Evolutionary conservation across 345 rosid genomes (phyloP), one percentile per base, ranked within the genome.

Genomic region (Eucalyptus sp.): DNA sequence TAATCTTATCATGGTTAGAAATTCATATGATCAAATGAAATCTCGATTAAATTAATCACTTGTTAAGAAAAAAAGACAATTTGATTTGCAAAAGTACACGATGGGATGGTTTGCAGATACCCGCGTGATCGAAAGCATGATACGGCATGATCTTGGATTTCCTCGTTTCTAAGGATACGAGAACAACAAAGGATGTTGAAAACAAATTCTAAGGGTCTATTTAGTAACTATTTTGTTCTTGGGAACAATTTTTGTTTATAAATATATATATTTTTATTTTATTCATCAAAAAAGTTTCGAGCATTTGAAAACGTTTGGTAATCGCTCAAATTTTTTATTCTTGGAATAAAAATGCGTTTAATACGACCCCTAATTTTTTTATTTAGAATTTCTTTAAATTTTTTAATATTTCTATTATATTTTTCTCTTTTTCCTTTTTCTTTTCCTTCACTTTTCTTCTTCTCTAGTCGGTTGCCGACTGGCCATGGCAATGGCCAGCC

Each of bases 281-380:
- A 37, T 37, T 37, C 41, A 37, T 37, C 41, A 37, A 37, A 37
- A 37, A 37, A 37, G 4, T 37, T 37, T 37, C 41, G 41, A 50
- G 18, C 0, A 50, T 50, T 50, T 50, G 0, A 50, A 50, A 50
- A 50, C 0, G 0, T 50, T 50, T 50, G 0, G 7, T 5, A 50
- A 50, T 0, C 2, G 0, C 0, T 0, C 1, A 50, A 50, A 14
- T 14, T 50, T 50, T 50, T 1, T 2, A 15, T 50, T 15, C 7
- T 50, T 5, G 0, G 7, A 50, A 50, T 50, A 16, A 3, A 50
- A 50, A 50, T 50, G 7, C 1, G 1, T 16, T 51, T 16, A 0
- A 0, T 16, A 6, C 2, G 1, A 51, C 1, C 2, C 20, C 4
- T 16, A 51, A 51, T 51, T 50, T 50, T 50, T 51, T 51, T 6